Base-by-base conservation (phyloP, 176 grass and related monocot species). In the Neostapfia colusana region DNA sequence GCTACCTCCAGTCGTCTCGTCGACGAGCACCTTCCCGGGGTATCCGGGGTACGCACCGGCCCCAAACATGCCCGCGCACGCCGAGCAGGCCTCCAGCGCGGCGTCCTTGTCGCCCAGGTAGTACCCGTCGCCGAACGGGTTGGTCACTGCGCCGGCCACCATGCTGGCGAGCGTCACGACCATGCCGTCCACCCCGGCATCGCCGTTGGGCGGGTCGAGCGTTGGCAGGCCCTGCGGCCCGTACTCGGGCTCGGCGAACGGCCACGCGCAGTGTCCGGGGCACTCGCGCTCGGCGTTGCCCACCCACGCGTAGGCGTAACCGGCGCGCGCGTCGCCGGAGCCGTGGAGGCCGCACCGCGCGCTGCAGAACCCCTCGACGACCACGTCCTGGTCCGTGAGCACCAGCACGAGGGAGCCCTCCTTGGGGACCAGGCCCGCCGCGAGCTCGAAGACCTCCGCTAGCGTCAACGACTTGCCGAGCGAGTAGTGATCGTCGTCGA, bases 231-330 rank as follows among this genome's bases (percentile, higher is more conserved):
- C 40, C 25, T 86, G 76, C 5, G 83, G 83, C 1, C 86, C 90
- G 64, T 92, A 93, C 15, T 44, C 2, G 1, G 89, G 86, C 70
- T 68, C 65, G 14, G 77, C 74, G 75, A 92, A 92, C n/a, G 90
- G 86, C 90, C 86, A 93, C 63, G 90, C 86, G 58, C 90, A 93
- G n/a, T 84, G 86, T 0, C 83, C 90, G 0, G 89, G 85, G 82
- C 89, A 92, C 82, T 85, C 60, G 13, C n/a, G 25, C 44, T 4
- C 69, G 8, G 86, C 79, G 76, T 93, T 70, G 45, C 86, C 90
- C 1, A 60, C 72, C 90, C 83, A 93, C 21, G 60, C 74, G 53
- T 77, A 93, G 0, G 76, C 46, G 9, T 48, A 74, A 5, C 83
- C 60, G 35, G 60, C 59, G 6, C 49, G 39, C 4, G 72, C 28